These are phyloP conservation scores for Favolaschia claudopus DNA, from an alignment of 768 basidiomycete species.

Conservation along the genomic window DNA sequence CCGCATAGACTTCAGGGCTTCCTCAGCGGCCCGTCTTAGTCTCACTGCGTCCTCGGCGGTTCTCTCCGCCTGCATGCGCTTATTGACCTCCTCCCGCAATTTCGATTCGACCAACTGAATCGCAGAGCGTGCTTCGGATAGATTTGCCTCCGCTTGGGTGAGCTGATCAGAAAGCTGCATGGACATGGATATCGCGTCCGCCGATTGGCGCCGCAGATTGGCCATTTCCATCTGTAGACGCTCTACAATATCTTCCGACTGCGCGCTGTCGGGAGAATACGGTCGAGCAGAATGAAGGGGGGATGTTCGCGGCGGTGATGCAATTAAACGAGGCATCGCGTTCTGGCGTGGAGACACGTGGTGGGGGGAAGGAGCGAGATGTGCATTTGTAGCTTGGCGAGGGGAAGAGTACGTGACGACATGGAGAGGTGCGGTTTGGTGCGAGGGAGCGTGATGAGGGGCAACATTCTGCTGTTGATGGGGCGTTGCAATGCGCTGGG, in stretches of 20 bases:
- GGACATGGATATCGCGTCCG: constrained; percentile 72
- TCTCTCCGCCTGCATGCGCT: constrained; percentile 66
- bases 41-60: constrained; percentile 55
- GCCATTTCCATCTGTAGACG: constrained; percentile 72
- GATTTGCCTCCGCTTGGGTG: constrained; percentile 69
- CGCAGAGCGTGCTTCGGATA: constrained; percentile 59
- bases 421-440: constrained; percentile 1
- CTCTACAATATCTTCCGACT: constrained; percentile 57
- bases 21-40: constrained; percentile 59
- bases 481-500: not conserved
- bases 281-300: constrained; percentile 54
- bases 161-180: constrained; percentile 74
- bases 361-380: too few species aligned
- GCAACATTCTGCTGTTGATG: not conserved
- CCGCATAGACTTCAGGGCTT: constrained; percentile 47
- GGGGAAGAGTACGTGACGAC: too few species aligned
- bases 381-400: too few species aligned
- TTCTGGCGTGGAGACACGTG: too few species aligned
- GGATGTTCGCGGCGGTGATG: too few species aligned
- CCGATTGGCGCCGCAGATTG: constrained; percentile 67
- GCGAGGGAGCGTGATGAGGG: not conserved
- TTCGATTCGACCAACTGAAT: constrained; percentile 62
- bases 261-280: constrained; percentile 37
- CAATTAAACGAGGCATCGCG: too few species aligned
- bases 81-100: constrained; percentile 66